Evolutionary conservation across 805 yeast species (phyloP).

Genomic region (Lipomyces oligophaga): DNA sequence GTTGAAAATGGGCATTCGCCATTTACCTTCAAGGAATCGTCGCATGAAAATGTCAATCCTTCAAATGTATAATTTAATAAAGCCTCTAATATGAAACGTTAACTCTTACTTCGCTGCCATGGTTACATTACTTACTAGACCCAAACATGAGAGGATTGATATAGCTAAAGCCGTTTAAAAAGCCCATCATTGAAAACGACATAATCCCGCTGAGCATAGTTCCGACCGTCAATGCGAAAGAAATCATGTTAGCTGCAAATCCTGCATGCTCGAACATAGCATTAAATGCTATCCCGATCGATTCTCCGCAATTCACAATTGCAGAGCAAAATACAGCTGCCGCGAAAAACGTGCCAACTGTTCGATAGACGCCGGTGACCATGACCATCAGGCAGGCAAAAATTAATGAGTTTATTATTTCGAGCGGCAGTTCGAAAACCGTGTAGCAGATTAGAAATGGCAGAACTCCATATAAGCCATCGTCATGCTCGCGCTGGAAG

Average conservation of each 20-base stretch:
- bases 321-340: conserved; percentile 52
- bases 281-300: conserved; percentile 76
- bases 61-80: conserved; percentile 44
- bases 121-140: conserved; percentile 5
- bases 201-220: conserved; percentile 80
- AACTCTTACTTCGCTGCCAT: not conserved
- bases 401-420: conserved; percentile 53
- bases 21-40: conserved; percentile 37
- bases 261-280: conserved; percentile 72
- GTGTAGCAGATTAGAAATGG: conserved; percentile 63
- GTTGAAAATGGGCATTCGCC: conserved; percentile 47
- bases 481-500: conserved; percentile 75
- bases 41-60: conserved; percentile 52
- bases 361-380: conserved; percentile 69
- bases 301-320: conserved; percentile 73
- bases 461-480: conserved; percentile 60
- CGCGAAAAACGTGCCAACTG: conserved; percentile 62
- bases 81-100: conserved; percentile 6
- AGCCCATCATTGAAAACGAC: conserved; percentile 69
- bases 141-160: conserved; percentile 72
- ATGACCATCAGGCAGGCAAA: conserved; percentile 62
- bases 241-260: conserved; percentile 69
- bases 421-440: conserved; percentile 64
- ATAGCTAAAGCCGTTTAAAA: conserved; percentile 68
- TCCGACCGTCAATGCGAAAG: conserved; percentile 64